Evolutionary conservation across 2,329 filamentous ascomycete genomes (phyloP).

Genomic region (Sphaerulina populicola): DNA sequence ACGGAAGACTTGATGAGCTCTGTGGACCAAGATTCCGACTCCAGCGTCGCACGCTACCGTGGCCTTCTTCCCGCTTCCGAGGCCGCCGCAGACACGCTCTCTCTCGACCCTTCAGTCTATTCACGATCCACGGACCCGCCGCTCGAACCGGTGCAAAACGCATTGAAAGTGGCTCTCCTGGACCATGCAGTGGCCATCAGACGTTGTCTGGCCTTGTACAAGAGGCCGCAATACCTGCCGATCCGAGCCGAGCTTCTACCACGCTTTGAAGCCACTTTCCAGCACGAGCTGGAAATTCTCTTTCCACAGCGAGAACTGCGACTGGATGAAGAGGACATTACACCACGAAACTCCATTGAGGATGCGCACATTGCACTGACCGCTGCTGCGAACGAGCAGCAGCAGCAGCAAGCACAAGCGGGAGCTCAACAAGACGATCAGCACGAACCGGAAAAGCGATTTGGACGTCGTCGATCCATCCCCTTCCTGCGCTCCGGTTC

Average conservation of each 20-base stretch:
- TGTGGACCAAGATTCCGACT: constrained; percentile 65
- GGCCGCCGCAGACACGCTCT: constrained; percentile 36
- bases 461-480: constrained; percentile 17
- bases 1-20: constrained; percentile 70
- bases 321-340: constrained; percentile 19
- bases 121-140: constrained; percentile 35
- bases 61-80: constrained; percentile 54
- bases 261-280: constrained; percentile 41
- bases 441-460: constrained; percentile 6
- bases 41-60: constrained; percentile 69
- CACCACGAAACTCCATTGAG: constrained; percentile 19
- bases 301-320: constrained; percentile 28
- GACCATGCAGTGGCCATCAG: constrained; percentile 86
- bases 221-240: constrained; percentile 53
- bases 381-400: constrained; percentile 7
- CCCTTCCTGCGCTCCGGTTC: constrained; percentile 29
- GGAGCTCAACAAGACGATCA: constrained; percentile 9
- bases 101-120: constrained; percentile 22
- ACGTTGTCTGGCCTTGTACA: constrained; percentile 60
- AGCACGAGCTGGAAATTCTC: constrained; percentile 37
- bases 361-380: constrained; percentile 10
- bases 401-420: background rate
- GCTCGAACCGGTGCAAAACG: constrained; percentile 57
- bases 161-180: constrained; percentile 73
- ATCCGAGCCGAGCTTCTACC: constrained; percentile 29